Base-by-base conservation (phyloP, 441 rosid species). In the Erysimum cheiri region DNA sequence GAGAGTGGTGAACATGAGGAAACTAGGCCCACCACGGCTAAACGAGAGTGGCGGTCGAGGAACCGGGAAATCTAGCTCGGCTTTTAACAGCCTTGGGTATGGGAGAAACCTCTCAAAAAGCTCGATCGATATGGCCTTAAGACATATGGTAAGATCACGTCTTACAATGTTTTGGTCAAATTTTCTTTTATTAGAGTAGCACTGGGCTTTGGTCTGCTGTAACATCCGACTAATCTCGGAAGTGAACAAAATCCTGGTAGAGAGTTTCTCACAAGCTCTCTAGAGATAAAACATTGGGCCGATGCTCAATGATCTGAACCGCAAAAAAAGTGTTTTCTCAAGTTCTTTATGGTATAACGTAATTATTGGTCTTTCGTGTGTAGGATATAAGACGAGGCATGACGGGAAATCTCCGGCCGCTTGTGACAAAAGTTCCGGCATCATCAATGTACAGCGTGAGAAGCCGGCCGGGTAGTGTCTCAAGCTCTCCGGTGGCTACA, bases 1-100 rank as follows among this genome's bases (percentile, higher is more conserved):
- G 82, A 83, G 98, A 82, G 88, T 93, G 12, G 91, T 93, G 49
- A 93, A 89, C 79, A 91, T 88, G 96, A 89, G 98, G 80, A 93
- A 89, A 63, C 75, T 91, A 73, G 94, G 82, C 58, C 92, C 97
- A 41, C 95, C 93, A 2, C 84, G 82, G 81, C 82, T 78, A 69
- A 89, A 81, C 6, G 82, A 81, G 39, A 63, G 64, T 12, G 57
- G 47, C 9, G 64, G 77, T 60, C 28, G 62, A 60, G 72, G 69
- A 49, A 39, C 32, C 0, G 66, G 60, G 3, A 72, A 72, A 47
- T 60, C 80, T 17, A 80, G 36, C 64, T 71, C 85, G 8, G 70
- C 83, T n/a, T 81, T 83, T 56, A 85, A 84, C 75, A 77, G 79
- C 36, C 78, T 84, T 31, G 93, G 92, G 12, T 94, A 88, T 55